Evolutionary conservation across 192 early-diverging fungal species (phyloP), one percentile per base, ranked within the genome.

Genomic region (Geosiphon pyriformis): DNA sequence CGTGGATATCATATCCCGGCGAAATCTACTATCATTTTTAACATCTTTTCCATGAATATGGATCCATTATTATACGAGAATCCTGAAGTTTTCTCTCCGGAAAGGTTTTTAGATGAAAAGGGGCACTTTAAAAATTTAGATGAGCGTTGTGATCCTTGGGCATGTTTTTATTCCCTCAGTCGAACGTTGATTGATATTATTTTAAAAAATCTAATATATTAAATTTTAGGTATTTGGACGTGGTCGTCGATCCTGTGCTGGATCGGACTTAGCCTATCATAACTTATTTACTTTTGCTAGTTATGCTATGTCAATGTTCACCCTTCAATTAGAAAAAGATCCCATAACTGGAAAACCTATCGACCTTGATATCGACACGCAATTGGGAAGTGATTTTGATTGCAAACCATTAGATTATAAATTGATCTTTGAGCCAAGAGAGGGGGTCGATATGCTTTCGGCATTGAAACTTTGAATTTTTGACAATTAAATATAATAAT

Each of bases 131-230:
- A 31, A 31, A 25, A 57, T 6, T 57, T 29, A n/a, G 55, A 57
- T 30, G 55, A 57, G 22, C n/a, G 25, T 29, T n/a, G 23, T 29
- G 55, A 57, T 57, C 55, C 55, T 29, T 57, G 55, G 55, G 37
- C 15, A 42, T 10, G 6, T 42, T 10, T 42, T 15, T 10, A 15
- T 42, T 42, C n/a, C n/a, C n/a, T n/a, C n/a, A n/a, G n/a, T n/a
- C n/a, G n/a, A n/a, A n/a, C n/a, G n/a, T 10, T 42, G 15, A 42
- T 10, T 6, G 6, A 42, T 42, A 42, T 42, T 42, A 6, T 10
- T 42, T 42, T 10, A 10, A 10, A 42, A 42, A 10, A 42, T 10
- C 15, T 42, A 42, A 42, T 42, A 42, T 42, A 42, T 42, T 42
- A 6, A 10, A 10, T 42, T 6, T 42, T 42, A 42, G 37, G 6